A percentile compares a stretch with the other conserved stretches of the same genome.
Evolutionary conservation across 768 basidiomycete genomes (phyloP).

Genomic region (Tulasnella sp.): DNA sequence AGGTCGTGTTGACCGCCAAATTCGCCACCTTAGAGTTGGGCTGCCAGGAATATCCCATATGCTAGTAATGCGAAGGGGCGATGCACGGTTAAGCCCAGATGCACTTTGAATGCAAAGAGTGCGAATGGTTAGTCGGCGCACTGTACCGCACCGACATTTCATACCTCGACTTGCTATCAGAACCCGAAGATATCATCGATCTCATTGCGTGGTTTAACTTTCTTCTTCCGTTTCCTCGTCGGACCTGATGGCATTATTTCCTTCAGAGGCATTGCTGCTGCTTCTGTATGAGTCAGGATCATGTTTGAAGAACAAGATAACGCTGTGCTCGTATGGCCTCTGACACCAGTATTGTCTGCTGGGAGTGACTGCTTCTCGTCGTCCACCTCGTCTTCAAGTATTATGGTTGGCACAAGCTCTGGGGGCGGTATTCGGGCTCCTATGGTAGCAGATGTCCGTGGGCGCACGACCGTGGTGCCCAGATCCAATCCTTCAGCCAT

Average conservation of each 20-base stretch:
- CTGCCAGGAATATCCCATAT: not conserved
- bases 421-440: not conserved
- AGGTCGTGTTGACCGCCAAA: no score
- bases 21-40: no score
- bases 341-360: not conserved
- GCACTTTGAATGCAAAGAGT: not conserved
- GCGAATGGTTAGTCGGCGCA: no score
- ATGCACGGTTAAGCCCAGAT: not conserved
- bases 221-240: not conserved
- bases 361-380: not conserved
- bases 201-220: not conserved
- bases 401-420: not conserved
- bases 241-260: not conserved
- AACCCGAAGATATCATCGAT: conserved; percentile 11
- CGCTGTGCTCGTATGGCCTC: not conserved
- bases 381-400: not conserved
- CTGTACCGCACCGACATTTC: no score
- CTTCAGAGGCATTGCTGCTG: not conserved
- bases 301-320: not conserved
- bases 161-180: no score
- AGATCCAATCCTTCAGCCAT: not conserved
- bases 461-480: not conserved
- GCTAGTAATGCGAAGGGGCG: not conserved
- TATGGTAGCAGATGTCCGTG: no score
- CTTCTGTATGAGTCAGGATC: not conserved